Evolutionary conservation across 805 yeast species (phyloP).

Genomic region (Pichia cabralensis): DNA sequence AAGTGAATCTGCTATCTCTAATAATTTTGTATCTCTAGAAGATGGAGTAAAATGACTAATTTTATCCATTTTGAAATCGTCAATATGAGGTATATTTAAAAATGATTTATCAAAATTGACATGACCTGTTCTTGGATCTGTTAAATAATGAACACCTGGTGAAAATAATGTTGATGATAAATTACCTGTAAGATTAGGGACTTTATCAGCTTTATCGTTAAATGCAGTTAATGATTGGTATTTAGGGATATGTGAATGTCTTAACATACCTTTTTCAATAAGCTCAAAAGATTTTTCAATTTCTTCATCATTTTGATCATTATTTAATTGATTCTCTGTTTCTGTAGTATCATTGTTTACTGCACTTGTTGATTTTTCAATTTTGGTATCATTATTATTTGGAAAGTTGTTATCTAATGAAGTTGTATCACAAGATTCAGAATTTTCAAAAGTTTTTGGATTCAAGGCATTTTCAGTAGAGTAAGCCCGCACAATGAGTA

Average conservation of each 20-base stretch:
- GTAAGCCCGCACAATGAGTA: too few species aligned
- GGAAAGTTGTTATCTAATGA: too few species aligned
- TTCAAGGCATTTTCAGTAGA: too few species aligned
- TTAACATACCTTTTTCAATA: not conserved
- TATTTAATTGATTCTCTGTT: too few species aligned
- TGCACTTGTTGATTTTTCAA: too few species aligned
- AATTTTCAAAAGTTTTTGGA: too few species aligned
- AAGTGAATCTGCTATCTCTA: conserved; percentile 32
- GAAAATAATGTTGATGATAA: conserved; percentile 66
- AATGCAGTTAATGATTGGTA: conserved; percentile 16
- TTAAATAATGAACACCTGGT: conserved; percentile 71
- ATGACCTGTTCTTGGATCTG: conserved; percentile 68
- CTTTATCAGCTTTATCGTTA: conserved; percentile 9
- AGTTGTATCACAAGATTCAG: not conserved
- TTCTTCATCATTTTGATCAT: too few species aligned
- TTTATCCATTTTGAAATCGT: conserved; percentile 54
- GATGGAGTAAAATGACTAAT: conserved; percentile 53
- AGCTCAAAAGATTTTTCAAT: conserved; percentile 2
- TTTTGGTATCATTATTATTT: too few species aligned
- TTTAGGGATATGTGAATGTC: not conserved
- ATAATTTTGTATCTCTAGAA: conserved; percentile 48
- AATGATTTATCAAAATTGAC: conserved; percentile 59
- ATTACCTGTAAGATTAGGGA: conserved; percentile 56
- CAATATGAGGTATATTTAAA: conserved; percentile 47
- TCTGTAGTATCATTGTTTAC: not conserved